phyloP scores from a whole-genome alignment of 768 basidiomycete species.

The Lepiota brunneoincarnata region DNA sequence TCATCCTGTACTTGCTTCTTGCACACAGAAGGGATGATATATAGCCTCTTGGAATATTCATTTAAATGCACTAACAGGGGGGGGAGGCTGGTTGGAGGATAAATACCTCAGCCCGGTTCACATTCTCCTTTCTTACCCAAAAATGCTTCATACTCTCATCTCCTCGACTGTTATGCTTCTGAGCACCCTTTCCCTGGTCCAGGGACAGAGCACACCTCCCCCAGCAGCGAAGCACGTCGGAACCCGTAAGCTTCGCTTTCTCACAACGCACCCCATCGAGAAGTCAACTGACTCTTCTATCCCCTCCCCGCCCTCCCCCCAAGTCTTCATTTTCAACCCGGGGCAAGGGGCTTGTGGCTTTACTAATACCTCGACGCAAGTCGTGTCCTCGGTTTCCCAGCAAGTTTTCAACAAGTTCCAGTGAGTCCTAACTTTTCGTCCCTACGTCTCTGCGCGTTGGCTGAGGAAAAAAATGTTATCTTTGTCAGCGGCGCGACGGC shows the following conservation, averaged over 20 bases:
- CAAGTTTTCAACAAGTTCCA: conserved; percentile 31
- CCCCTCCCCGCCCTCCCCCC: no score
- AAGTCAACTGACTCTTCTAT: background rate
- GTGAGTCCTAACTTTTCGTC: conserved; percentile 19
- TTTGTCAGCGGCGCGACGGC: conserved; percentile 20
- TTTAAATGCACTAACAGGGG: no score
- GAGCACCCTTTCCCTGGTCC: background rate
- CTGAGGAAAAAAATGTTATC: background rate
- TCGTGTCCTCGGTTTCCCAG: conserved; percentile 34
- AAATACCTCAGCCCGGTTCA: no score
- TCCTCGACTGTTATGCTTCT: background rate
- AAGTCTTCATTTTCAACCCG: conserved; percentile 33
- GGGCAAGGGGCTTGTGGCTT: conserved; percentile 38
- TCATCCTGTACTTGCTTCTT: no score
- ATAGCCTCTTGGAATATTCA: no score
- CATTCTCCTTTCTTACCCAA: no score
- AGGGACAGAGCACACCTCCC: background rate
- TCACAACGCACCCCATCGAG: background rate
- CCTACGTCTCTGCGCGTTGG: no score
- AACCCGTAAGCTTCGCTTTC: background rate
- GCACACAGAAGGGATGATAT: no score
- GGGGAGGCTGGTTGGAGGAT: no score
- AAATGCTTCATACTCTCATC: background rate
- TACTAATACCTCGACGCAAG: conserved; percentile 29
- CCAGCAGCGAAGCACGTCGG: background rate